These are phyloP conservation scores for Metarhizium humberi DNA, from an alignment of 2,329 filamentous ascomycete genomes.

Conservation along the genomic window DNA sequence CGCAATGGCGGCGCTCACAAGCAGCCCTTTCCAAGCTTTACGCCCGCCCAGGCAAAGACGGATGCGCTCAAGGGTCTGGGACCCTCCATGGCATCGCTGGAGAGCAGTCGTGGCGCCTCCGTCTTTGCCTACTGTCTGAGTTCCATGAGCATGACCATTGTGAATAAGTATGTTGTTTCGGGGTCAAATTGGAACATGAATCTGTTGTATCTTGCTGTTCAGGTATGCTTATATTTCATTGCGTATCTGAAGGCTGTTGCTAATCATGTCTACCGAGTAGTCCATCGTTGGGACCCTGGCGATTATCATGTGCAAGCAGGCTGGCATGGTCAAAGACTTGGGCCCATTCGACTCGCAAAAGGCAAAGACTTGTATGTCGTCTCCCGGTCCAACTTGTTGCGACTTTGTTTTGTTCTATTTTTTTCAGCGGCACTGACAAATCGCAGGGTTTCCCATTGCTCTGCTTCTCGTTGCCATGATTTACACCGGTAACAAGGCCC, in stretches of 20 bases:
- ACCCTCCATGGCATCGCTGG: constrained; percentile 25
- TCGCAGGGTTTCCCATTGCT: constrained; percentile 86
- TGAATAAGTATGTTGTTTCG: constrained; percentile 97
- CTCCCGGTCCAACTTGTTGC: not conserved
- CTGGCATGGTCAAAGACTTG: constrained; percentile 73
- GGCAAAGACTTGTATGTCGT: constrained; percentile 74
- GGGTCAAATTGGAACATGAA: constrained; percentile 89
- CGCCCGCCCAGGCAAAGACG: constrained; percentile 5
- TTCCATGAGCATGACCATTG: constrained; percentile 98
- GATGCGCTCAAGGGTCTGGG: constrained; percentile 2
- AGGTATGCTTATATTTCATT: constrained; percentile 49
- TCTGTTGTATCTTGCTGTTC: constrained; percentile 86
- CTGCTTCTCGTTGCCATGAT: constrained; percentile 97
- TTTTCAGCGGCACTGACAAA: not conserved
- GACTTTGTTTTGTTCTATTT: too few species aligned
- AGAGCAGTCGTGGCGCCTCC: constrained; percentile 70
- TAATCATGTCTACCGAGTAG: constrained; percentile 34
- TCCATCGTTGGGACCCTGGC: constrained; percentile 80
- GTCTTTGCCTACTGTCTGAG: constrained; percentile 87
- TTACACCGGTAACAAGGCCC: constrained; percentile 91
- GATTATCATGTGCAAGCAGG: constrained; percentile 73
- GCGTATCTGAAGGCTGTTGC: not conserved
- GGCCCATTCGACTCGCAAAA: constrained; percentile 78
- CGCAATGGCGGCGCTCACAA: not conserved
- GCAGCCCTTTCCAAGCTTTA: not conserved